Evolutionary conservation across 768 basidiomycete species (phyloP).

Genomic region (Strobilomyces confusus): DNA sequence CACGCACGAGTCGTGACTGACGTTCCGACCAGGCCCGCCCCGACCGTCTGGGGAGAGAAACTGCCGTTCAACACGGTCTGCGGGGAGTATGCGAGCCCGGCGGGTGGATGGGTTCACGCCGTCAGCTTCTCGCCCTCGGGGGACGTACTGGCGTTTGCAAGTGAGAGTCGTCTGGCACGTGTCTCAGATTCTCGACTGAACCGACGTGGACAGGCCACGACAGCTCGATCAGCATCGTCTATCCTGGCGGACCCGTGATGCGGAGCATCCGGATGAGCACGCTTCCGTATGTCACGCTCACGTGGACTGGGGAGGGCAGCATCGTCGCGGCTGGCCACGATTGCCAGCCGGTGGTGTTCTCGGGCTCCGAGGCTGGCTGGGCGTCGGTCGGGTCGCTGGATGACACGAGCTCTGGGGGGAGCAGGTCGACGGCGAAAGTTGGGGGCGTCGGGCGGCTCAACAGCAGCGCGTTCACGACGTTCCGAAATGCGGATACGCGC

Average conservation of each 20-base stretch:
- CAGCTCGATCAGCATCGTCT: constrained; percentile 89
- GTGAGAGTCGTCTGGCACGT: constrained; percentile 47
- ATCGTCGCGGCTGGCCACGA: constrained; percentile 95
- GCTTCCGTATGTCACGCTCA: constrained; percentile 79
- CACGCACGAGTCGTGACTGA: constrained; percentile 2
- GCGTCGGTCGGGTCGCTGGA: constrained; percentile 77
- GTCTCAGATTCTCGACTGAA: not conserved
- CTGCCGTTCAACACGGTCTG: constrained; percentile 97
- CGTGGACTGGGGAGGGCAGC: constrained; percentile 79
- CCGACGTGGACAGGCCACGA: constrained; percentile 71
- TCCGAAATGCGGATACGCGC: constrained; percentile 86
- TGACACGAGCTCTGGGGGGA: constrained; percentile 50
- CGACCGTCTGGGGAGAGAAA: constrained; percentile 96
- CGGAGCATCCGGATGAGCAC: constrained; percentile 72
- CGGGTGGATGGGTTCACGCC: constrained; percentile 96
- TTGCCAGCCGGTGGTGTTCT: constrained; percentile 90
- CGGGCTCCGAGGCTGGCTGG: constrained; percentile 78
- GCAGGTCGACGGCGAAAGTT: constrained; percentile 37
- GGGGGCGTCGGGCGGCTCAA: constrained; percentile 73
- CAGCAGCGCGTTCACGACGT: constrained; percentile 90
- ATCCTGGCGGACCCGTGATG: constrained; percentile 73
- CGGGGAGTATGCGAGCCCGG: constrained; percentile 84
- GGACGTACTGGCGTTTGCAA: constrained; percentile 88
- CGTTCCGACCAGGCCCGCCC: constrained; percentile 57
- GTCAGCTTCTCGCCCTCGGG: constrained; percentile 97